A percentile compares a stretch with the other conserved stretches of the same genome.
Conservation (phyloP, 805 yeast genomes). For the Starmerella gropengiesseri region DNA sequence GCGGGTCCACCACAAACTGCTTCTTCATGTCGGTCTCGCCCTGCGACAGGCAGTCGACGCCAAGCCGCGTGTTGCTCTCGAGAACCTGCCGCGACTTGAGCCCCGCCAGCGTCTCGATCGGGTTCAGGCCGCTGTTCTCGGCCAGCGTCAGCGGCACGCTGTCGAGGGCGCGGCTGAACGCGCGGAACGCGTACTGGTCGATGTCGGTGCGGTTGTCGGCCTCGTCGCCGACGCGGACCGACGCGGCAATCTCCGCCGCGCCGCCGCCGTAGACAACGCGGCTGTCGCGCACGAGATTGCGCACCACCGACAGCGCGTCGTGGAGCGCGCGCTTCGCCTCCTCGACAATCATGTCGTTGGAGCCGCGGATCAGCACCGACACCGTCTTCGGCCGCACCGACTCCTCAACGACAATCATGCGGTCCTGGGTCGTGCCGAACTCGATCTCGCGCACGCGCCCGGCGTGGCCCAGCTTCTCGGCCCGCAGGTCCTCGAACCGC, state of each 20-base stretch:
- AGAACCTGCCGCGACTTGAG: conserved; percentile 77
- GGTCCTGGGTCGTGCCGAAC: conserved; percentile 92
- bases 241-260: conserved; percentile 91
- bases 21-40: conserved; percentile 90
- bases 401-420: conserved; percentile 74
- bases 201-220: conserved; percentile 92
- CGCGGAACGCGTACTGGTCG: conserved; percentile 96
- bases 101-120: conserved; percentile 77
- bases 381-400: conserved; percentile 63
- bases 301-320: conserved; percentile 93
- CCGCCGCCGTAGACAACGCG: conserved; percentile 99
- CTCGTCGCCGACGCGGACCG: conserved; percentile 78
- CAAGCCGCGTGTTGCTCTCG: conserved; percentile 59
- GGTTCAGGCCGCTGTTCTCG: conserved; percentile 90
- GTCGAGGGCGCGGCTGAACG: conserved; percentile 84
- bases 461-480: conserved; percentile 78
- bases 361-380: conserved; percentile 87
- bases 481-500: conserved; percentile 79
- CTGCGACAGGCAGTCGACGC: conserved; percentile 87
- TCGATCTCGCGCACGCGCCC: conserved; percentile 77
- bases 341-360: conserved; percentile 94
- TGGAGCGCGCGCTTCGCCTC: conserved; percentile 95
- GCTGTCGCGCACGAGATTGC: conserved; percentile 83
- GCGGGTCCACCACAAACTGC: conserved; percentile 89
- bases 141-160: conserved; percentile 89